Percentiles rank a stretch among this genome's conserved stretches.
Conservation (phyloP, 257 asterid species). For the Solanum lycopersicoides region DNA sequence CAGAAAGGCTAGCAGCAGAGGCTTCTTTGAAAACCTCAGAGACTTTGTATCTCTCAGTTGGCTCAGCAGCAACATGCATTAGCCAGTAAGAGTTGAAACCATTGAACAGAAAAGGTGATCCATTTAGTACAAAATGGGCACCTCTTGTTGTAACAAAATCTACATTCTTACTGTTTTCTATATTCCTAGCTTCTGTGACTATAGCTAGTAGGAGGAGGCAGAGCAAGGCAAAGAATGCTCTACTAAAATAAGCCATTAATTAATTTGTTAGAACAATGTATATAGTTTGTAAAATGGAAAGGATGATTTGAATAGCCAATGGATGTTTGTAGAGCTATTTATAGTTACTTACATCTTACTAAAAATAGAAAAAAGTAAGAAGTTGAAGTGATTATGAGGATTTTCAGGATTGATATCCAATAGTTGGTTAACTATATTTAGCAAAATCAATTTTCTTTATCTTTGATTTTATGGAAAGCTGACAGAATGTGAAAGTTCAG, state of each 20-base stretch:
- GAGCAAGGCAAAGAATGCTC: neutral
- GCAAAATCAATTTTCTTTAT: neutral
- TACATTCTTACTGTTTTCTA: neutral
- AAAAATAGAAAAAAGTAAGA: neutral
- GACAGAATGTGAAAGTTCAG: neutral
- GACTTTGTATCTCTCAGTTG: constrained; percentile 26
- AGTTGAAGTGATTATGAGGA: neutral
- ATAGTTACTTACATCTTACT: neutral
- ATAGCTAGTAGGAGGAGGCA: neutral
- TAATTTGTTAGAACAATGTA: neutral
- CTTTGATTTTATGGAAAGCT: neutral
- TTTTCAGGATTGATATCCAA: neutral
- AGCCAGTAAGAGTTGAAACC: constrained; percentile 55
- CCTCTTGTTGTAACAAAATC: constrained; percentile 19
- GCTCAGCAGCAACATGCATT: constrained; percentile 38
- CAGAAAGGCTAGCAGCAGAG: constrained; percentile 29
- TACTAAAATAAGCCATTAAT: neutral
- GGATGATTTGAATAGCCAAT: neutral
- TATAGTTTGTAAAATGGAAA: neutral
- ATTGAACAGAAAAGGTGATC: constrained; percentile 23
- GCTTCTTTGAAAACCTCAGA: constrained; percentile 28
- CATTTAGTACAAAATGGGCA: constrained; percentile 15
- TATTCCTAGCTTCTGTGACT: neutral
- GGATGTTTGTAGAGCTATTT: neutral
- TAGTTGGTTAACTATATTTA: neutral